Evolutionary conservation across 495 filamentous ascomycete species (phyloP).

Genomic region (Penicillium arizonense): DNA sequence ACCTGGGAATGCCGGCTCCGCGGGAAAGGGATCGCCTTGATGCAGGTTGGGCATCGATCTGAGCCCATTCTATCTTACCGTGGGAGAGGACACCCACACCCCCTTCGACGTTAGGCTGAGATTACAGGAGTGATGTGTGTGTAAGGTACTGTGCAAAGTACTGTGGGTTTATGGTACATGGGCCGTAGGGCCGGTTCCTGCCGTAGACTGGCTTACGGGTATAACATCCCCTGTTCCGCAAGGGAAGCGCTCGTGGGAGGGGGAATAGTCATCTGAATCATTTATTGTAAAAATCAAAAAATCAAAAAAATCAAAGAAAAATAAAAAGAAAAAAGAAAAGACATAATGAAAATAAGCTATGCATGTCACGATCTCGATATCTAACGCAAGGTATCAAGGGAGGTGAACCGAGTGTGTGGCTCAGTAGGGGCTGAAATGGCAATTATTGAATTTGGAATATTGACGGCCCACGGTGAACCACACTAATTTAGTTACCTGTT

Average conservation of each 20-base stretch:
- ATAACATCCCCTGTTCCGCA: background rate
- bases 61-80: background rate
- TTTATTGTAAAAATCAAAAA: too few relatives aligned
- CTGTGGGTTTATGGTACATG: too few relatives aligned
- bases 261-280: too few relatives aligned
- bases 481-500: constrained; percentile 20
- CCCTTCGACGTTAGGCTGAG: constrained; percentile 6
- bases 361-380: too few relatives aligned
- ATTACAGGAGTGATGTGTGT: constrained; percentile 8
- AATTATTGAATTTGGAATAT: constrained; percentile 4
- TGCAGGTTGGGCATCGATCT: constrained; percentile 4
- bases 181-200: background rate
- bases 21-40: background rate
- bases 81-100: background rate
- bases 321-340: background rate
- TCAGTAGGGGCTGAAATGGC: background rate
- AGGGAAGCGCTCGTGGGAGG: constrained; percentile 1
- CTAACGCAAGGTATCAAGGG: background rate
- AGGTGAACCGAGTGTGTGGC: background rate
- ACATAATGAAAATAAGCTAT: background rate
- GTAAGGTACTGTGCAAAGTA: too few relatives aligned
- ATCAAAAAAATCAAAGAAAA: too few relatives aligned
- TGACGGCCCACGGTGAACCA: background rate
- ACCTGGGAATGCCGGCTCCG: background rate
- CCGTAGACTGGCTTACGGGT: too few relatives aligned